phyloP scores from a whole-genome alignment of 1,284 basidiomycete genomes.

The Rhodotorula sp. region DNA sequence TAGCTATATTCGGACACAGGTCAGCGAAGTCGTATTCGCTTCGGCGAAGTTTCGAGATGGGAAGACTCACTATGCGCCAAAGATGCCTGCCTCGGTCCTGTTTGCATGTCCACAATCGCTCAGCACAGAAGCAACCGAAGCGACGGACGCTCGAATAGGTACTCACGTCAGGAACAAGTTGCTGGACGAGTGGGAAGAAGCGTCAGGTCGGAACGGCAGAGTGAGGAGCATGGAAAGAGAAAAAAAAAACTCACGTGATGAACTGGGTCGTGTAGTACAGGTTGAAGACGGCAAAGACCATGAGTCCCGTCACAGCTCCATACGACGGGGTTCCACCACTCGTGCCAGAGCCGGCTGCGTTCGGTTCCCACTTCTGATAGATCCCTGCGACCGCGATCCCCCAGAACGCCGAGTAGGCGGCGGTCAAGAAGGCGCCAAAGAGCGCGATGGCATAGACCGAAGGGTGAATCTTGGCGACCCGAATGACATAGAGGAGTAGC shows the following conservation, averaged over 20 bases:
- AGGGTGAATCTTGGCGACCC: constrained; percentile 62
- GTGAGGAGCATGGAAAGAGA: neutral
- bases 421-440: constrained; percentile 65
- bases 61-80: constrained; percentile 23
- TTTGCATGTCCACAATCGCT: too few relatives aligned
- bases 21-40: neutral
- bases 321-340: constrained; percentile 56
- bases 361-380: constrained; percentile 38
- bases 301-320: constrained; percentile 63
- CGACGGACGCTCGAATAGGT: too few relatives aligned
- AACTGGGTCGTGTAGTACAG: constrained; percentile 54
- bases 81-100: constrained; percentile 64
- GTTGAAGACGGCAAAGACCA: constrained; percentile 76
- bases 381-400: constrained; percentile 64
- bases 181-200: constrained; percentile 61
- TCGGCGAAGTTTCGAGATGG: neutral
- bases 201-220: constrained; percentile 55
- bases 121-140: neutral
- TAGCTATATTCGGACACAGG: neutral
- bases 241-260: neutral
- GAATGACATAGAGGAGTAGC: constrained; percentile 66
- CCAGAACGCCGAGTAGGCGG: constrained; percentile 51
- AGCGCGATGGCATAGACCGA: constrained; percentile 78
- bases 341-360: constrained; percentile 42
- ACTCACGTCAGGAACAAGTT: constrained; percentile 67